A percentile compares a stretch with the other conserved stretches of the same genome.
Evolutionary conservation across 805 yeast species (phyloP).

Genomic region (Myxozyma vanderwaltii): DNA sequence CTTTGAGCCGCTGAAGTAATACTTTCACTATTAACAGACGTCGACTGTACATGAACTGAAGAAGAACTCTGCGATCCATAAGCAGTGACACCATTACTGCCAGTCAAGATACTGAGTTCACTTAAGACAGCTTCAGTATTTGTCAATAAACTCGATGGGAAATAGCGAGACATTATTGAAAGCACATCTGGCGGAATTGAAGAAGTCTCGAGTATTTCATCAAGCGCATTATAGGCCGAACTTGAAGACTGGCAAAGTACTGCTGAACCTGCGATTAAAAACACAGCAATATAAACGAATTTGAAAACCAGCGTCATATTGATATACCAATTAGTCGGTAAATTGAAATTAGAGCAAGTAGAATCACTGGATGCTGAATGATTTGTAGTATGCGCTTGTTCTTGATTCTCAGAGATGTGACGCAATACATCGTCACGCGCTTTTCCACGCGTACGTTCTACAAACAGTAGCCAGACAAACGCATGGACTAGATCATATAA

Average conservation of each 20-base stretch:
- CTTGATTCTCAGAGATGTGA: too few species aligned
- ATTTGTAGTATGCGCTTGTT: too few species aligned
- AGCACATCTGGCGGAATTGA: slow-evolving; percentile 18
- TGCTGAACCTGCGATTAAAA: not conserved
- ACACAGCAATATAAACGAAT: not conserved
- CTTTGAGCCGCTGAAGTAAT: not conserved
- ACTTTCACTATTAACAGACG: not conserved
- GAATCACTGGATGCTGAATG: too few species aligned
- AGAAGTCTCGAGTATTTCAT: slow-evolving; percentile 4
- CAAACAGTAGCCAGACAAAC: too few species aligned
- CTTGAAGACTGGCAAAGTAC: not conserved
- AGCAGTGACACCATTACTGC: slow-evolving; percentile 14
- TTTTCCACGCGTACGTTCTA: too few species aligned
- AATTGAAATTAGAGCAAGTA: too few species aligned
- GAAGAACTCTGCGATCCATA: not conserved
- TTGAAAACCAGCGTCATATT: too few species aligned
- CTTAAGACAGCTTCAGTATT: slow-evolving; percentile 13
- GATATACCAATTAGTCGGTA: too few species aligned
- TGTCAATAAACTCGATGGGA: slow-evolving; percentile 24
- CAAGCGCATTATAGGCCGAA: slow-evolving; percentile 2
- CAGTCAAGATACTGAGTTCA: slow-evolving; percentile 7
- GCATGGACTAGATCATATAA: too few species aligned
- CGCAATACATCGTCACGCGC: too few species aligned
- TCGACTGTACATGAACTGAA: not conserved
- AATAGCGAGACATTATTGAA: slow-evolving; percentile 23